These are phyloP conservation scores for Borealophlyctis nickersoniae DNA, from an alignment of 192 early-diverging fungal genomes.

Conservation along the genomic window DNA sequence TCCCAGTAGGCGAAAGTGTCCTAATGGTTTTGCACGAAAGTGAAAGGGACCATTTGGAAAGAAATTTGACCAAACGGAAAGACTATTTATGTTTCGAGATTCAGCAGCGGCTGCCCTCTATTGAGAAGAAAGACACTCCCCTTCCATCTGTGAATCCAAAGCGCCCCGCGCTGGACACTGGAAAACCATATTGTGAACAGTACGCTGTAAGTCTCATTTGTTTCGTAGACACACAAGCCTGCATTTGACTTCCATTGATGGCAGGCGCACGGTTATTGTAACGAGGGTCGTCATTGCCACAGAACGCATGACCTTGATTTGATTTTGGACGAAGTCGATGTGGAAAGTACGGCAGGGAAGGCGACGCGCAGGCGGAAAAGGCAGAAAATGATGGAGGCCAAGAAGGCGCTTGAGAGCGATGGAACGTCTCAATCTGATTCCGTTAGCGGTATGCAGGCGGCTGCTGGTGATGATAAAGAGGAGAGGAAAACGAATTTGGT, in stretches of 20 bases:
- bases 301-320: constrained; percentile 82
- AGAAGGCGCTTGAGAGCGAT: not conserved
- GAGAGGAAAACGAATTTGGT: not conserved
- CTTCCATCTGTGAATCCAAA: constrained; percentile 9
- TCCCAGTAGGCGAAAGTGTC: too few relatives aligned
- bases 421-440: constrained; percentile 15
- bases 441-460: not conserved
- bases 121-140: not conserved
- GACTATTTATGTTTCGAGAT: too few relatives aligned
- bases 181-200: constrained; percentile 67
- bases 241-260: not conserved
- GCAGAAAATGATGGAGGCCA: constrained; percentile 15
- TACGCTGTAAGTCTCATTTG: constrained; percentile 70
- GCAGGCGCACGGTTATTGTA: constrained; percentile 79
- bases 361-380: constrained; percentile 4
- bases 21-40: too few relatives aligned
- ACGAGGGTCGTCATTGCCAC: constrained; percentile 60
- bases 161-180: constrained; percentile 18
- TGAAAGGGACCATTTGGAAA: too few relatives aligned
- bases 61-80: too few relatives aligned
- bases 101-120: constrained; percentile 14
- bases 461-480: not conserved
- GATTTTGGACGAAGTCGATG: constrained; percentile 79
- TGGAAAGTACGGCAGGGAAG: constrained; percentile 40
- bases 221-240: constrained; percentile 4